Evolutionary conservation across 495 filamentous ascomycete genomes (phyloP), one percentile per base, ranked within the genome.

Genomic region (Evernia prunastri): DNA sequence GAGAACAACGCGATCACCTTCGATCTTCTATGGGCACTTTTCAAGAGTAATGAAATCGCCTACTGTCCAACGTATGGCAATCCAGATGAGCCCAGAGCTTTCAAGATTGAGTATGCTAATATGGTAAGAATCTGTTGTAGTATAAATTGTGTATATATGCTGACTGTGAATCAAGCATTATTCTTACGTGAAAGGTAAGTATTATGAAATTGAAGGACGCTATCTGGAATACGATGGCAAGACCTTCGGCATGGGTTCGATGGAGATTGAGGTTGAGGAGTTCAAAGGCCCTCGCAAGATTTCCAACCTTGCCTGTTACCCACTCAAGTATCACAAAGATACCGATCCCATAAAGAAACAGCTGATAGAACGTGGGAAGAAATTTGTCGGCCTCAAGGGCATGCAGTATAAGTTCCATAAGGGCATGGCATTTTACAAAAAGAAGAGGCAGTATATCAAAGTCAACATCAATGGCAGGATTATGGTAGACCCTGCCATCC

Each of bases 401-500:
- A 90, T 92, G 81, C 87, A 93, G 68, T 96, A 96, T 76, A 88
- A 86, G 66, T 88, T 83, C 72, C 88, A 92, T 74, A 87, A 92
- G 61, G 92, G 81, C 17, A 81, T 83, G 79, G 92, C 88, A 0
- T 96, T 90, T 72, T 82, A 84, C 75, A 93, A 93, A 78, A 91
- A 89, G 75, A 90, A 90, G 78, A 84, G 86, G 64, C 74, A 81
- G 54, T 79, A 94, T 29, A 80, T 86, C 74, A 95, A 93, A 73
- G 85, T 96, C 76, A 91, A 91, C 65, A 88, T 95, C 77, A 94
- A 96, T 67, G 89, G 90, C 36, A 86, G 92, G 56, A 85, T 96
- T 66, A 96, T 96, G 92, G 81, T 96, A 42, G 92, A 97, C 71
- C 88, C 92, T 1, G 86, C 86, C 18, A 91, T 90, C 60, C 90